A percentile compares a stretch with the other conserved stretches of the same genome.
Conservation (phyloP, 1,284 basidiomycete genomes). For the Ceratobasidium sp. region DNA sequence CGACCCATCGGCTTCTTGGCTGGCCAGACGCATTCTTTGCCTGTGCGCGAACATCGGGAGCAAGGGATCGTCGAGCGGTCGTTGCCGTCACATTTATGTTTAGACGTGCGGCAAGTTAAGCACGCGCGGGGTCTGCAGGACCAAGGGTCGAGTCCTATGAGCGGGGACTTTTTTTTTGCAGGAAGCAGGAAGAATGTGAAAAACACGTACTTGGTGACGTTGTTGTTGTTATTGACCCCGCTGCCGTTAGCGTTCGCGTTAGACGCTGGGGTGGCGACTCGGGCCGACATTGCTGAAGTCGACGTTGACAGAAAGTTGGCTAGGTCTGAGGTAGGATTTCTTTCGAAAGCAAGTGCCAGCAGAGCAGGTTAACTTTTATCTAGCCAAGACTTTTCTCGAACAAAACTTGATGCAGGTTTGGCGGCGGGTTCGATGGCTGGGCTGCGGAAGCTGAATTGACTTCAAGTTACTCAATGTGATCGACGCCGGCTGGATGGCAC, state of each 20-base stretch:
- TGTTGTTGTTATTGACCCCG: background rate
- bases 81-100: conserved; percentile 37
- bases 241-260: background rate
- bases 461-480: background rate
- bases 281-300: background rate
- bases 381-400: background rate
- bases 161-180: background rate
- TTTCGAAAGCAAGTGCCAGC: background rate
- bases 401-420: too few relatives aligned
- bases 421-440: background rate
- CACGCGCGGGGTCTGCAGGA: conserved; percentile 28
- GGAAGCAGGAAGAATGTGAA: background rate
- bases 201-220: conserved; percentile 2
- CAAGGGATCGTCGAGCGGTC: conserved; percentile 10
- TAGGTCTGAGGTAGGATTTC: background rate
- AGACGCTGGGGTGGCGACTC: background rate
- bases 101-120: conserved; percentile 18
- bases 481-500: background rate
- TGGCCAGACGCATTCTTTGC: conserved; percentile 31
- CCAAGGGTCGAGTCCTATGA: background rate
- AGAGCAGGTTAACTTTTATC: too few relatives aligned
- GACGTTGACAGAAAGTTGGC: too few relatives aligned
- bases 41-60: conserved; percentile 5
- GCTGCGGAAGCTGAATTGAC: background rate
- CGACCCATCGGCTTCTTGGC: conserved; percentile 32